These are phyloP conservation scores for Neofusicoccum ribis DNA, from an alignment of 2,329 filamentous ascomycete species.

Conservation along the genomic window DNA sequence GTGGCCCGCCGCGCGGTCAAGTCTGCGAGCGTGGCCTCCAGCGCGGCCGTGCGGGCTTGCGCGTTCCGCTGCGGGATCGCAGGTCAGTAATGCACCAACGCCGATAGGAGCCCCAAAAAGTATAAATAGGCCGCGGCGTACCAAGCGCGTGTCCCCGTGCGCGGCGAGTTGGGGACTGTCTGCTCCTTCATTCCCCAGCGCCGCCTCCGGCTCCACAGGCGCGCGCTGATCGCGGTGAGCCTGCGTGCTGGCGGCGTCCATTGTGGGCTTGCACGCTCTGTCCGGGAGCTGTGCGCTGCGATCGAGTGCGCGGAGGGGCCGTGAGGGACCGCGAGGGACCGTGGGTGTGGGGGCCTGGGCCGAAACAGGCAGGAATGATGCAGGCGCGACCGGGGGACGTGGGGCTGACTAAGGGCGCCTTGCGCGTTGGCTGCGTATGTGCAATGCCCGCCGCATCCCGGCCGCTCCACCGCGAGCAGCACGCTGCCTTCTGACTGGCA, in stretches of 20 bases:
- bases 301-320: neutral
- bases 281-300: neutral
- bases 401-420: slow-evolving; percentile 8
- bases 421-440: slow-evolving; percentile 7
- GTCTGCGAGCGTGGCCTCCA: slow-evolving; percentile 47
- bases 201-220: neutral
- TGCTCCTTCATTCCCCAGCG: slow-evolving; percentile 2
- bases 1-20: slow-evolving; percentile 46
- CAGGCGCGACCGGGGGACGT: neutral
- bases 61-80: neutral
- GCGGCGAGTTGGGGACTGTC: neutral
- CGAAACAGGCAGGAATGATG: slow-evolving; percentile 15
- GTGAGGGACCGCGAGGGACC: neutral
- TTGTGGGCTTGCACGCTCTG: neutral
- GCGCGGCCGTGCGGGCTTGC: neutral
- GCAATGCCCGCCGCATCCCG: neutral
- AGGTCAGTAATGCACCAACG: slow-evolving; percentile 5
- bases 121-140: neutral
- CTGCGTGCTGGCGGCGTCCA: neutral
- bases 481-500: neutral
- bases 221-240: neutral
- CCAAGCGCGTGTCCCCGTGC: slow-evolving; percentile 13
- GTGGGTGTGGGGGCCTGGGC: neutral
- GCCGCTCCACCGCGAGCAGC: neutral
- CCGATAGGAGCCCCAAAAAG: neutral